Percentiles rank a stretch among this genome's conserved stretches.
Evolutionary conservation across 2,329 filamentous ascomycete genomes (phyloP).

Genomic region (Fonsecaea monophora): DNA sequence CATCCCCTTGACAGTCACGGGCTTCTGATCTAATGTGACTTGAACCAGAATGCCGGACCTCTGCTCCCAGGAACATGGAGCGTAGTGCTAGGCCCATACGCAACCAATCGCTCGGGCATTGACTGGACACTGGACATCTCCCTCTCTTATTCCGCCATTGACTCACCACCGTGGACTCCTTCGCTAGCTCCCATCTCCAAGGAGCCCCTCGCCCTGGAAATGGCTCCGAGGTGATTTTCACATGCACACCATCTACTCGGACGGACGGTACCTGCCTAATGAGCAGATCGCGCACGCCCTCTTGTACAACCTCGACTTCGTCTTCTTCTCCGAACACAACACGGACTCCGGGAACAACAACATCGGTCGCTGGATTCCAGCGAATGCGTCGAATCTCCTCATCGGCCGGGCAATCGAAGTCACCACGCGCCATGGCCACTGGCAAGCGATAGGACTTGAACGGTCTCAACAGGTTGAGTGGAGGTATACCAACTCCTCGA

Average conservation of each 20-base stretch:
- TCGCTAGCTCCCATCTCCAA: conserved; percentile 15
- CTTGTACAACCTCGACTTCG: conserved; percentile 35
- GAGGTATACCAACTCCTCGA: conserved; percentile 28
- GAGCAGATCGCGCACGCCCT: conserved; percentile 34
- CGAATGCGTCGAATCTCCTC: conserved; percentile 36
- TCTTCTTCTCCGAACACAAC: conserved; percentile 42
- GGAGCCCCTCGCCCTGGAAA: not conserved
- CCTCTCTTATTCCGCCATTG: conserved; percentile 24
- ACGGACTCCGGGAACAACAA: conserved; percentile 38
- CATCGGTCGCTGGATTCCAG: conserved; percentile 32
- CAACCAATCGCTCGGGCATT: conserved; percentile 34
- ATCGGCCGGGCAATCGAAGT: conserved; percentile 41
- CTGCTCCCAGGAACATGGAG: conserved; percentile 39
- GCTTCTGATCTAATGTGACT: not conserved
- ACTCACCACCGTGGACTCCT: conserved; percentile 20
- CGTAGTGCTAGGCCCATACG: conserved; percentile 39
- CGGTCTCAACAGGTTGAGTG: conserved; percentile 34
- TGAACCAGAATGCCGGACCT: conserved; percentile 31
- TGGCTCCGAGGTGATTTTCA: conserved; percentile 41
- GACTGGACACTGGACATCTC: conserved; percentile 38
- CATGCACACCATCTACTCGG: conserved; percentile 41
- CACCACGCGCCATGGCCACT: conserved; percentile 39
- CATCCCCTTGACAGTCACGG: not conserved
- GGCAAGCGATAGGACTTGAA: conserved; percentile 40
- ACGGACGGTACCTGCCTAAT: conserved; percentile 36